These are phyloP conservation scores for Spongispora temasekensis DNA, from an alignment of 1,284 basidiomycete genomes.

Conservation along the genomic window DNA sequence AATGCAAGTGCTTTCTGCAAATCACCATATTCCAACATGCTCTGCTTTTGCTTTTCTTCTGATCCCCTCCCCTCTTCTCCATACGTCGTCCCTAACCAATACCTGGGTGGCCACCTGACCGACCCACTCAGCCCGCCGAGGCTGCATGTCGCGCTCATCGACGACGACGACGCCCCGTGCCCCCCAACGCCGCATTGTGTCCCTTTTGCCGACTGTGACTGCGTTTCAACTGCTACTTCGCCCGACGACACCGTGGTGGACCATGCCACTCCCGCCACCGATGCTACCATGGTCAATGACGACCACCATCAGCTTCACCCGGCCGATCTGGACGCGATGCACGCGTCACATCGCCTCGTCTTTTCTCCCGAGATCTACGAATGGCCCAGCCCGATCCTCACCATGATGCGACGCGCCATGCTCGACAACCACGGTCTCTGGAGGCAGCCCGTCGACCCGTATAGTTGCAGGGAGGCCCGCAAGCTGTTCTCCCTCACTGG, in stretches of 20 bases:
- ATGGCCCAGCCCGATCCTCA: constrained; percentile 16
- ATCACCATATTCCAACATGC: too few species aligned
- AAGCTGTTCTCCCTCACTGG: constrained; percentile 13
- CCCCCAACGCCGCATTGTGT: constrained; percentile 14
- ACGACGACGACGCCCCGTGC: constrained; percentile 14
- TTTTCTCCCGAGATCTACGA: constrained; percentile 7
- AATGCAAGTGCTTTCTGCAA: constrained; percentile 6
- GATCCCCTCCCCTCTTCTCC: too few species aligned
- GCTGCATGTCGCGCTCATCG: constrained; percentile 7
- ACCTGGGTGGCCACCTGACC: constrained; percentile 3
- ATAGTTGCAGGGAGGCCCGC: background rate
- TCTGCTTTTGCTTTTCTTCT: background rate
- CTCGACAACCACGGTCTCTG: constrained; percentile 7
- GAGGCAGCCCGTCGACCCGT: background rate
- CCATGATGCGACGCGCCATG: constrained; percentile 17
- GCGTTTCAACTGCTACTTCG: background rate
- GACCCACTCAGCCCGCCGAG: constrained; percentile 7
- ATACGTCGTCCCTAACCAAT: background rate
- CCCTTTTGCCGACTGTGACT: background rate
- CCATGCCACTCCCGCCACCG: too few species aligned
- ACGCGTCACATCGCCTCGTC: background rate
- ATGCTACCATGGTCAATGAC: background rate
- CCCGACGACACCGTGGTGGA: background rate
- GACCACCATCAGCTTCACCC: background rate
- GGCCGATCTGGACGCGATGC: background rate